phyloP scores from a whole-genome alignment of 139 green algal genomes.

The Chlamydomonas incerta region DNA sequence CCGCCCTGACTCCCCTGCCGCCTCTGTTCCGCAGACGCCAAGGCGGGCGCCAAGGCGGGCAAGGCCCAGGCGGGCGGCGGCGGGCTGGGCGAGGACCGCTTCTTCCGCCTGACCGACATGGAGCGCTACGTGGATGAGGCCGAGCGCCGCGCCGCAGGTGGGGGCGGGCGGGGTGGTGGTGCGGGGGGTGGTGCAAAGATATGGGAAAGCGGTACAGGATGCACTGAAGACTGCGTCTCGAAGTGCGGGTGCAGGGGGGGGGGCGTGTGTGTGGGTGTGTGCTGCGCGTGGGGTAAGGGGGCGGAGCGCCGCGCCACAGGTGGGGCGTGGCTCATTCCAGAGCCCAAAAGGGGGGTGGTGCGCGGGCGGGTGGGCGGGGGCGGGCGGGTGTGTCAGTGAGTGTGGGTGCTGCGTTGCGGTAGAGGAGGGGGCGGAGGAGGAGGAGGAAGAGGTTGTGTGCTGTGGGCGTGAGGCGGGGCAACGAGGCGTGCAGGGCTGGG shows the following conservation, averaged over 20 bases:
- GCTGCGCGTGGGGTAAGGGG: no score
- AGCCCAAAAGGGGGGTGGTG: neutral
- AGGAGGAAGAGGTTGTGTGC: neutral
- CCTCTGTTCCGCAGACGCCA: neutral
- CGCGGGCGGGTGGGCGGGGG: no score
- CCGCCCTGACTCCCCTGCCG: no score
- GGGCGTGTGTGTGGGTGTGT: no score
- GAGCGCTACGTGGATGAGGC: constrained; percentile 90
- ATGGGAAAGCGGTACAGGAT: no score
- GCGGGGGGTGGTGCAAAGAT: constrained; percentile 38
- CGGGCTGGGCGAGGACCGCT: constrained; percentile 72
- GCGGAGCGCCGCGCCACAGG: constrained; percentile 74
- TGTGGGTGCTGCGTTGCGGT: no score
- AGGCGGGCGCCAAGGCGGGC: constrained; percentile 38
- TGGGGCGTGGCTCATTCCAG: neutral
- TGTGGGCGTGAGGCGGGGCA: no score
- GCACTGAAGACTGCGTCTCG: no score
- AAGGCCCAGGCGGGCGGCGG: neutral
- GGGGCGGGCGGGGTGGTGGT: constrained; percentile 21
- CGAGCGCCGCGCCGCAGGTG: constrained; percentile 67
- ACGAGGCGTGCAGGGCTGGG: no score
- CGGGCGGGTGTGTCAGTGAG: no score
- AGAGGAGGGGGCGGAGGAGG: neutral
- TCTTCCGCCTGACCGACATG: constrained; percentile 90
- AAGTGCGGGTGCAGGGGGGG: no score